Percentiles rank a stretch among this genome's conserved stretches.
Conservation (phyloP, 2,329 filamentous ascomycete species). For the Paecilomyces niveus region DNA sequence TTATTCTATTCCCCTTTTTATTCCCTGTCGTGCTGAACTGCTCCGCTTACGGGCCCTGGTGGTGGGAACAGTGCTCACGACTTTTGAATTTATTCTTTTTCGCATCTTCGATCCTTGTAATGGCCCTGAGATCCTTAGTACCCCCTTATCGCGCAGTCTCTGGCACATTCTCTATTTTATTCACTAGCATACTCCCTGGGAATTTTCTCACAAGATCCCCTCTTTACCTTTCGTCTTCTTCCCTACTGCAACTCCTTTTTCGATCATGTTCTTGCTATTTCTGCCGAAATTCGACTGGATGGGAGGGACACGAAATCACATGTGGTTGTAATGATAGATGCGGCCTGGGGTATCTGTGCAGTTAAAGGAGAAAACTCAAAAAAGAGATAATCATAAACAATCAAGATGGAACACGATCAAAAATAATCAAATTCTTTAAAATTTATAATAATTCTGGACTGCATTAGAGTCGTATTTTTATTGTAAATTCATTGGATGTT, state of each 20-base stretch:
- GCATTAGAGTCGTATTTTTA: too few relatives aligned
- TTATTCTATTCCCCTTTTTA: slow-evolving; percentile 10
- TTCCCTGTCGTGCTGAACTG: slow-evolving; percentile 4
- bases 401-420: neutral
- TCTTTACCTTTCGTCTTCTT: slow-evolving; percentile 2
- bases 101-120: neutral
- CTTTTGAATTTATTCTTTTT: neutral
- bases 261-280: slow-evolving; percentile 5
- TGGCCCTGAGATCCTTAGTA: neutral
- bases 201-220: neutral
- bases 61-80: slow-evolving; percentile 15
- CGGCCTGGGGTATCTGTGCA: slow-evolving; percentile 13
- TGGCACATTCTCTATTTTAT: neutral
- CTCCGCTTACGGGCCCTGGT: slow-evolving; percentile 22
- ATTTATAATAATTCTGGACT: too few relatives aligned
- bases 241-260: slow-evolving; percentile 3
- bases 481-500: neutral
- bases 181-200: neutral
- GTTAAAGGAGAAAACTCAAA: neutral
- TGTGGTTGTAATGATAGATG: slow-evolving; percentile 29
- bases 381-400: neutral
- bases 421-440: neutral
- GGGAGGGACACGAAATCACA: slow-evolving; percentile 19
- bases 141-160: neutral
- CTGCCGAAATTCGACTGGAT: neutral